Conservation (phyloP, 768 basidiomycete genomes). For the Panellus pusillus region DNA sequence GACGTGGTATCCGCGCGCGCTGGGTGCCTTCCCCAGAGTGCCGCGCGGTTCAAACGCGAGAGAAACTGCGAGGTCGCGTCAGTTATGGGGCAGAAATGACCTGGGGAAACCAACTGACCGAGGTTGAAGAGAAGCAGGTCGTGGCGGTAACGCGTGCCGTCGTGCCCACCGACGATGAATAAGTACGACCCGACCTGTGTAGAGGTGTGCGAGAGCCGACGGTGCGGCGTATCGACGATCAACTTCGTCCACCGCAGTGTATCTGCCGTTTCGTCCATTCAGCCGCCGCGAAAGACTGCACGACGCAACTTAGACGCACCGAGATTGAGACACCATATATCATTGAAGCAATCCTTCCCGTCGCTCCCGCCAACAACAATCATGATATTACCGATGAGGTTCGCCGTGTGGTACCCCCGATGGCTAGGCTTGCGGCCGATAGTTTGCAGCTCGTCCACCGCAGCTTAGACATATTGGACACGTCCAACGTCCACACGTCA, state of each 20-base stretch:
- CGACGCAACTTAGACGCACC: constrained; percentile 47
- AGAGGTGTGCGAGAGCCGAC: constrained; percentile 77
- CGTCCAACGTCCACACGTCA: constrained; percentile 87
- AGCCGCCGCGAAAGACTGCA: not conserved
- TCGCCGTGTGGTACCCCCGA: constrained; percentile 90
- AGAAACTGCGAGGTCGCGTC: constrained; percentile 53
- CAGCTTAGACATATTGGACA: constrained; percentile 40
- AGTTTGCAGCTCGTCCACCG: constrained; percentile 60
- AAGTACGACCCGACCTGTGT: constrained; percentile 92
- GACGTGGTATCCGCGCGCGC: constrained; percentile 82
- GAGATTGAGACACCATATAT: constrained; percentile 85
- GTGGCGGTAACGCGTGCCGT: constrained; percentile 69
- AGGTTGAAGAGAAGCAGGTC: constrained; percentile 87
- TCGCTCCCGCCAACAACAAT: constrained; percentile 91
- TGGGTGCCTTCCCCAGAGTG: constrained; percentile 66
- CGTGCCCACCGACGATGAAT: constrained; percentile 88
- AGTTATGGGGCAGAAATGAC: not conserved
- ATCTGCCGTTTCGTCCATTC: constrained; percentile 29
- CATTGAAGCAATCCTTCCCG: constrained; percentile 83
- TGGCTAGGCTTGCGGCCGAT: constrained; percentile 56
- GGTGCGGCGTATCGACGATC: constrained; percentile 36
- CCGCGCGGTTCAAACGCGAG: constrained; percentile 79
- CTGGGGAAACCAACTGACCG: constrained; percentile 43
- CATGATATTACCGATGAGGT: constrained; percentile 83
- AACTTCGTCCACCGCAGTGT: constrained; percentile 47